Base-by-base conservation (phyloP, 164 flowering plant genomes). In the Berberis thunbergii region DNA sequence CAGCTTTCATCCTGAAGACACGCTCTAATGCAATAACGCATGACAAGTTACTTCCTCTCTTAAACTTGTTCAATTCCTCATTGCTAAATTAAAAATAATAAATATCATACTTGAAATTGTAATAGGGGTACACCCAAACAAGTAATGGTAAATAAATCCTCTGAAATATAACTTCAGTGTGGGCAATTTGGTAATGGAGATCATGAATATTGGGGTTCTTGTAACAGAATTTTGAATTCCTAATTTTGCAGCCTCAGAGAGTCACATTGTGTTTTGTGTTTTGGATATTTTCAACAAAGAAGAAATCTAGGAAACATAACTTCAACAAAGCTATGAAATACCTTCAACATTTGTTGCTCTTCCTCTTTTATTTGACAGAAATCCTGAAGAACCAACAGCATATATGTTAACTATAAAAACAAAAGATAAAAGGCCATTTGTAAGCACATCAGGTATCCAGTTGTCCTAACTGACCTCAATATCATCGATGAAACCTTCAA, bases 401-500 rank as follows among this genome's bases (percentile, higher is more conserved):
- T 49, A 64, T 41, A 9, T 26, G 9, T 71, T 67, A 73, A 12
- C 50, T 11, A 48, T 48, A 48, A 48, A 46, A 46, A 53, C 43
- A 43, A 50, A 59, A 48, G 39, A 11, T 53, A 54, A 59, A 64
- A 39, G 39, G 12, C 52, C 6, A 45, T 12, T 4, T 12, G 12
- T 49, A n/a, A 48, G 10, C 50, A 48, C 4, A 13, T 26, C 0
- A 26, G 26, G 26, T 26, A 26, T 26, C 26, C 26, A 13, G 4
- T 43, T 64, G 50, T 48, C 54, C 55, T 12, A 43, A 66, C 72
- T 63, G 68, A 95, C 99, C 97, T 84, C 91, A 75, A 95, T 80
- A 71, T 84, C 89, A 78, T 76, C 59, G 59, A 85, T 63, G 79
- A 91, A 95, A 57, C 97, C 97, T 71, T 89, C 88, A 69, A 95